A percentile compares a stretch with the other conserved stretches of the same genome.
Evolutionary conservation across 805 yeast species (phyloP).

Genomic region (Myxozyma mucilagina): DNA sequence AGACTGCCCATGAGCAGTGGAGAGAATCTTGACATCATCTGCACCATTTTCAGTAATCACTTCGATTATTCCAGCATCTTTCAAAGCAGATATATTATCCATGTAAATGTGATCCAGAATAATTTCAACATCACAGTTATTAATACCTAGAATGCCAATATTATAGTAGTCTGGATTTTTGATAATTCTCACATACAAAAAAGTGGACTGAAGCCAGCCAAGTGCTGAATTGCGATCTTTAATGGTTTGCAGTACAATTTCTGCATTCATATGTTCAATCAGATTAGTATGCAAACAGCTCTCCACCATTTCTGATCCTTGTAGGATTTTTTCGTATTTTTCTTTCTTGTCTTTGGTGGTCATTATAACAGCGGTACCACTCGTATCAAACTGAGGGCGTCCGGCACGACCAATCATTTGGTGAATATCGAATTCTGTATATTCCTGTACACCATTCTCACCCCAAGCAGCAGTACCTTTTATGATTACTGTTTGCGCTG

Average conservation of each 20-base stretch:
- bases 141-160: constrained; percentile 35
- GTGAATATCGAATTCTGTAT: constrained; percentile 54
- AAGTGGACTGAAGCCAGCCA: constrained; percentile 52
- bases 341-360: constrained; percentile 43
- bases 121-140: constrained; percentile 36
- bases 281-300: constrained; percentile 40
- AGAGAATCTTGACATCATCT: constrained; percentile 36
- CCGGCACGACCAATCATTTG: constrained; percentile 73
- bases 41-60: constrained; percentile 6
- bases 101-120: constrained; percentile 43
- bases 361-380: constrained; percentile 43
- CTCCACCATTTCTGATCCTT: constrained; percentile 50
- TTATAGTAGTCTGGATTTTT: constrained; percentile 47
- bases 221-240: constrained; percentile 44
- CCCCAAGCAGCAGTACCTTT: constrained; percentile 60
- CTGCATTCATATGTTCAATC: constrained; percentile 43
- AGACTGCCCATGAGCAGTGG: constrained; percentile 47
- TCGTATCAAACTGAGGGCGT: constrained; percentile 52
- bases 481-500: constrained; percentile 60
- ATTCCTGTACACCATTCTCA: constrained; percentile 48
- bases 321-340: constrained; percentile 47
- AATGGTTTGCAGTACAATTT: constrained; percentile 47
- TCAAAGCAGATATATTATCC: constrained; percentile 40
- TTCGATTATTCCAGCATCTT: constrained; percentile 40
- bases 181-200: constrained; percentile 49